These are phyloP conservation scores for Powellomyces hirtus DNA, from an alignment of 192 early-diverging fungal species.

Conservation along the genomic window DNA sequence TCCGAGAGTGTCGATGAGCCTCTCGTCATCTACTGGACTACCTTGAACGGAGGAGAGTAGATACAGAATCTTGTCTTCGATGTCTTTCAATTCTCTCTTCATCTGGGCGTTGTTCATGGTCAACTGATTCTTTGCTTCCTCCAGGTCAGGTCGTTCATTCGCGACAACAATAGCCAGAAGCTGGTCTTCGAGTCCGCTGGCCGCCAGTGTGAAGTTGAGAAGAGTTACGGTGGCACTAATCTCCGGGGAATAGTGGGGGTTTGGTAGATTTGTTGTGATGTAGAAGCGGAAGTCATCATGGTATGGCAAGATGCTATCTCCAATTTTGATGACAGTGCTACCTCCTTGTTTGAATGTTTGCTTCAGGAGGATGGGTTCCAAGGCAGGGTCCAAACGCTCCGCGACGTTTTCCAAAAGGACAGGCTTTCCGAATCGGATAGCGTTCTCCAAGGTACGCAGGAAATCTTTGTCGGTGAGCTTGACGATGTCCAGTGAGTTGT, in stretches of 20 bases:
- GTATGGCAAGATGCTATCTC: slow-evolving; percentile 62
- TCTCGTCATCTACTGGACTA: slow-evolving; percentile 61
- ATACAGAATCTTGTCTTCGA: slow-evolving; percentile 64
- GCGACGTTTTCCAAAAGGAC: slow-evolving; percentile 58
- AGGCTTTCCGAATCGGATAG: slow-evolving; percentile 61
- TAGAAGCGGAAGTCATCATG: slow-evolving; percentile 63
- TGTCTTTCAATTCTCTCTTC: slow-evolving; percentile 64
- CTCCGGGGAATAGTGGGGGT: slow-evolving; percentile 61
- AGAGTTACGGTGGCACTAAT: slow-evolving; percentile 58
- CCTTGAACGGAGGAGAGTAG: slow-evolving; percentile 61
- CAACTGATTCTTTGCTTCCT: slow-evolving; percentile 61
- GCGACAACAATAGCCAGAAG: slow-evolving; percentile 60
- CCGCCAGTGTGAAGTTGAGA: slow-evolving; percentile 63
- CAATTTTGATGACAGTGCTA: slow-evolving; percentile 57
- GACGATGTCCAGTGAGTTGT: slow-evolving; percentile 55
- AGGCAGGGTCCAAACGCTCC: slow-evolving; percentile 58
- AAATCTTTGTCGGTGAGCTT: slow-evolving; percentile 63
- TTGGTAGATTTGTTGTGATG: slow-evolving; percentile 62
- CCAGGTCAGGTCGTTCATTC: slow-evolving; percentile 59
- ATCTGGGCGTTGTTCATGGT: slow-evolving; percentile 61
- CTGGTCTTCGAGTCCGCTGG: slow-evolving; percentile 58
- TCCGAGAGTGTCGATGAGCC: slow-evolving; percentile 58
- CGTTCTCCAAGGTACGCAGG: slow-evolving; percentile 58
- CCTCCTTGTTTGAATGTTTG: slow-evolving; percentile 64
- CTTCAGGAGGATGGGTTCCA: slow-evolving; percentile 56